Evolutionary conservation across 768 basidiomycete genomes (phyloP), one percentile per base, ranked within the genome.

Genomic region (Amanita exitialis): DNA sequence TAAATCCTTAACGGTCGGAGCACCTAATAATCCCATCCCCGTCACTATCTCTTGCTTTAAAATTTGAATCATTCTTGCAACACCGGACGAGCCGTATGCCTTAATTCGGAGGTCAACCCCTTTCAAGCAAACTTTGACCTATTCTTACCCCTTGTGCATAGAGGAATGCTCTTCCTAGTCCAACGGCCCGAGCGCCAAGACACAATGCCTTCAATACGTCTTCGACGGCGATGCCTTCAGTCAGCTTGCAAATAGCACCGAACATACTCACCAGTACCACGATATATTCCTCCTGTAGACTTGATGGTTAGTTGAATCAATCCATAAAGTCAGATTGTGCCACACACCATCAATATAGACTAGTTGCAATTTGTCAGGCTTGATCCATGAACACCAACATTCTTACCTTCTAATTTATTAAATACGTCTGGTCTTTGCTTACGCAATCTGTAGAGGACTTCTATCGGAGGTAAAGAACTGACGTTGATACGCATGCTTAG

Each of bases 121-220:
- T 16, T 23, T 39, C 44, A 20, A 16, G 15, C 13, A 7, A 32
- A 25, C 42, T n/a, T 47, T 27, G 4, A 38, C 20, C 21, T 32
- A 8, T 10, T 61, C 77, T 60, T 65, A 88, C 87, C 58, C 86
- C 86, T 66, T 89, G 84, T 1, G 86, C 90, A 59, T 87, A 95
- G 9, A 96, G 72, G 72, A 93, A 89, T 12, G 86, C 75, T 12
- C 93, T 73, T 2, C 93, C 93, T 28, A 96, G 68, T 3, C 93
- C 92, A 15, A 93, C 89, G 6, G 85, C 89, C 55, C 68, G 83
- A 3, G 93, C 93, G 8, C 93, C 93, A 6, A 96, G 72, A 61
- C 90, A 94, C 8, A 95, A 67, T 0, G 92, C 92, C 65, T 95
- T 96, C 44, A 96, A 68, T 13, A 93, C 82, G 67, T 94, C 92